Evolutionary conservation across 257 asterid species (phyloP), one percentile per base, ranked within the genome.

Genomic region (Fraxinus anomala): DNA sequence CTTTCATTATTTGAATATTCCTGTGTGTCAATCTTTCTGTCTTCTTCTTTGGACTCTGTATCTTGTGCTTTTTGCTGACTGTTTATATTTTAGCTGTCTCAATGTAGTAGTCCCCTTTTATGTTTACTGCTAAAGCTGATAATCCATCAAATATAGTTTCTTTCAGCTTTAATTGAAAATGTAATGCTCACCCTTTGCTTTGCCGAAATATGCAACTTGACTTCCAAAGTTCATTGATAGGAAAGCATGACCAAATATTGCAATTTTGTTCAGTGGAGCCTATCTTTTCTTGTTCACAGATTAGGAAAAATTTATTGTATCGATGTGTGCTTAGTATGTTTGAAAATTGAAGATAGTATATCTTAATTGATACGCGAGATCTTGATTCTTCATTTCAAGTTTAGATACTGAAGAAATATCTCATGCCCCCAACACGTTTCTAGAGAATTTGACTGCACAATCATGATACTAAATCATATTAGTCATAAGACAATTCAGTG

Each of bases 1-100:
- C 65, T 72, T 72, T n/a, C 37, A 47, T 72, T 72, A 28, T 24
- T 42, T 72, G 37, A 72, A 28, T 24, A 34, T n/a, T 75, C 40
- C 21, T 23, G 13, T 1, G 21, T 54, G 17, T 47, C 21, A n/a
- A 54, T 54, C n/a, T 17, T n/a, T 54, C 65, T 54, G 0, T 54
- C 12, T 54, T 19, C 12, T 54, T 54, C 26, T n/a, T 54, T 54
- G 26, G 65, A 19, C 56, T 47, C 0, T 54, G 65, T 54, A 19
- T 54, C 24, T 4, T 54, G 24, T 54, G 8, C 65, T 54, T 54
- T 54, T 16, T 4, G 65, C 65, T 19, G 65, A 54, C 65, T n/a
- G 0, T 17, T 4, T 19, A 16, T 17, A n/a, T n/a, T 54, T 51
- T 51, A 51, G n/a, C 61, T n/a, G 65, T 54, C 26, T 54, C 65